A percentile compares a stretch with the other conserved stretches of the same genome.
Conservation (phyloP, 331 rosid genomes). For the Cydonia oblonga region DNA sequence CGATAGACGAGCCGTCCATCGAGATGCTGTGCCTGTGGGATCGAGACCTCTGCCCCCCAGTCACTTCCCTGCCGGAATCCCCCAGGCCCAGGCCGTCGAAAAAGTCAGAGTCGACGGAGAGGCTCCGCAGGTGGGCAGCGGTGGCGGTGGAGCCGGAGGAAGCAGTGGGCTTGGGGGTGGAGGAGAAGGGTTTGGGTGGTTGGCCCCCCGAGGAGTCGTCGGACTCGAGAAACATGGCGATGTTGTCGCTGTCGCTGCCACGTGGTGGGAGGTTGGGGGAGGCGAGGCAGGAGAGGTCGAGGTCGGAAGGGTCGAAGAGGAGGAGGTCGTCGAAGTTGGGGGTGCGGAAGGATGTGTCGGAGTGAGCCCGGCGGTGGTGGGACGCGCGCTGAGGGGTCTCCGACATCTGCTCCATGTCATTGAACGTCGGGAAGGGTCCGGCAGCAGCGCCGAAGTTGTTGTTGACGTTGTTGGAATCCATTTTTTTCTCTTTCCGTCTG, state of each 20-base stretch:
- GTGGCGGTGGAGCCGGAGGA: slow-evolving; percentile 10
- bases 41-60: slow-evolving; percentile 35
- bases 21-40: slow-evolving; percentile 71
- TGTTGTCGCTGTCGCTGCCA: not conserved
- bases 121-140: slow-evolving; percentile 44
- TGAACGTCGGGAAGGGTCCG: slow-evolving; percentile 19
- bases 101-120: slow-evolving; percentile 80
- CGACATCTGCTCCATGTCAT: slow-evolving; percentile 38
- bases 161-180: not conserved
- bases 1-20: slow-evolving; percentile 78
- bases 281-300: slow-evolving; percentile 51
- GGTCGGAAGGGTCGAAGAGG: slow-evolving; percentile 73
- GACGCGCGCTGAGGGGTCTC: slow-evolving; percentile 51
- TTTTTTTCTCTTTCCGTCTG: not conserved
- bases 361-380: slow-evolving; percentile 75
- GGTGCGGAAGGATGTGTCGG: slow-evolving; percentile 68
- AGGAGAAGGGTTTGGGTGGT: slow-evolving; percentile 5
- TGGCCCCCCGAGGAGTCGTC: slow-evolving; percentile 37
- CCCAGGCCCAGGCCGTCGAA: slow-evolving; percentile 39
- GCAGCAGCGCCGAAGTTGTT: not conserved
- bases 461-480: not conserved
- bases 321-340: slow-evolving; percentile 71
- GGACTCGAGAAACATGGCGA: slow-evolving; percentile 30
- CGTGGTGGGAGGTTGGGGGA: slow-evolving; percentile 31
- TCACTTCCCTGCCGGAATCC: slow-evolving; percentile 11